These are phyloP conservation scores for Phytophthora capsici DNA, from an alignment of 352 stramenopile species.

Conservation along the genomic window DNA sequence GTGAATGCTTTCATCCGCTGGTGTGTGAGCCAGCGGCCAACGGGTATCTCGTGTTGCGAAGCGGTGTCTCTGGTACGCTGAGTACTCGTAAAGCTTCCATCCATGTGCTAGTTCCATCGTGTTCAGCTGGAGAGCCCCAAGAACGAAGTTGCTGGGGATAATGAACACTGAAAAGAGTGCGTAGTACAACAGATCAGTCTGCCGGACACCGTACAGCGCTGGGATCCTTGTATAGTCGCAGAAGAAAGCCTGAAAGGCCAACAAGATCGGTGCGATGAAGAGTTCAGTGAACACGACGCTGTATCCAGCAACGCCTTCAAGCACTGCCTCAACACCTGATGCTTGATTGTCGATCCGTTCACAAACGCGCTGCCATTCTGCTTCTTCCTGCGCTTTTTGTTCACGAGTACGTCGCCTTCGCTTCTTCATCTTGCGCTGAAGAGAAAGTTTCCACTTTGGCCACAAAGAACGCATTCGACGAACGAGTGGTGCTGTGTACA, in stretches of 20 bases:
- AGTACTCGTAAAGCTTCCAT: constrained; percentile 98
- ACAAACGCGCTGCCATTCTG: constrained; percentile 93
- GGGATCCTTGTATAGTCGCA: constrained; percentile 92
- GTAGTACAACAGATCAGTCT: constrained; percentile 96
- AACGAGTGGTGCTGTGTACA: constrained; percentile 94
- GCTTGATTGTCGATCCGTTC: constrained; percentile 94
- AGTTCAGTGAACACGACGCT: constrained; percentile 90
- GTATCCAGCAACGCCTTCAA: constrained; percentile 92
- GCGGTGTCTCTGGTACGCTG: constrained; percentile 95
- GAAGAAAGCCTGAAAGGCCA: constrained; percentile 92
- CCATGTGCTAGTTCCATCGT: constrained; percentile 96
- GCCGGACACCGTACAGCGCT: constrained; percentile 91
- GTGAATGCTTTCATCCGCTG: constrained; percentile 92
- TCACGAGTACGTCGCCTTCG: constrained; percentile 84
- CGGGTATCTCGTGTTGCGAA: constrained; percentile 94
- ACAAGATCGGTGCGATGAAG: constrained; percentile 87
- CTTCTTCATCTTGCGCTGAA: constrained; percentile 81
- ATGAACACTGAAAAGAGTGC: constrained; percentile 95
- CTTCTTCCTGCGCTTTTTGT: constrained; percentile 93
- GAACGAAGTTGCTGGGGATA: constrained; percentile 93
- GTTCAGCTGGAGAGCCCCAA: constrained; percentile 96
- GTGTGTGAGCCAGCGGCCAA: constrained; percentile 90
- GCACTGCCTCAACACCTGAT: constrained; percentile 94
- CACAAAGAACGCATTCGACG: constrained; percentile 81
- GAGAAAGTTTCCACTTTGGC: constrained; percentile 92